Evolutionary conservation across 2,329 filamentous ascomycete genomes (phyloP).

Genomic region (Lasiodiplodia sp.): DNA sequence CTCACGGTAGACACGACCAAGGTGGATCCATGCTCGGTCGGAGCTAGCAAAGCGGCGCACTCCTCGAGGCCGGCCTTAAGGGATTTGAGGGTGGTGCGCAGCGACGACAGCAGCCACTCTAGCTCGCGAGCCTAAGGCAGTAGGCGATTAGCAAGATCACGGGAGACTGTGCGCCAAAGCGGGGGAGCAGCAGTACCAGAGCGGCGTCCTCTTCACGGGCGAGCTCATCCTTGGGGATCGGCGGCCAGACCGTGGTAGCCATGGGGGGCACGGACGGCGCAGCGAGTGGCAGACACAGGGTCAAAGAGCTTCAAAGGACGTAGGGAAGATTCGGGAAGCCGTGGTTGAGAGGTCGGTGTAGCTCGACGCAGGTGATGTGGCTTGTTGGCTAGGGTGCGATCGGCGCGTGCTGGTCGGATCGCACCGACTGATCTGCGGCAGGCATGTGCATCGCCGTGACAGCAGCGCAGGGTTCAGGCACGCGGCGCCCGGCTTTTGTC

Average conservation of each 20-base stretch:
- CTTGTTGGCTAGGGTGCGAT: constrained; percentile 21
- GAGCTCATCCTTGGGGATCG: constrained; percentile 60
- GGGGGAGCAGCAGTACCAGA: constrained; percentile 48
- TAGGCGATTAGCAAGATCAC: constrained; percentile 24
- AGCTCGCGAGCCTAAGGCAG: constrained; percentile 61
- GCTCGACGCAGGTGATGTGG: constrained; percentile 19
- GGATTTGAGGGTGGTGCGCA: constrained; percentile 67
- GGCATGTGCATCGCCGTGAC: constrained; percentile 17
- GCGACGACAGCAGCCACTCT: constrained; percentile 67
- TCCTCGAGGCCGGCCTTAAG: constrained; percentile 80
- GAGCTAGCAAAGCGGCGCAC: constrained; percentile 85
- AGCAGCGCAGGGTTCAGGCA: constrained; percentile 25
- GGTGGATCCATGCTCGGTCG: constrained; percentile 84
- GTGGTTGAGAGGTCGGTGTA: constrained; percentile 14
- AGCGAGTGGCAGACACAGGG: not conserved
- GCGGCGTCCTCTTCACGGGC: constrained; percentile 61
- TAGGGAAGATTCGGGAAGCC: not conserved
- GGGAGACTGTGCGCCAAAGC: constrained; percentile 1
- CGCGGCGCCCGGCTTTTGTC: not conserved
- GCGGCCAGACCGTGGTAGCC: constrained; percentile 69
- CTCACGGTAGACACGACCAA: constrained; percentile 86
- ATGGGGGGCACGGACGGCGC: constrained; percentile 47
- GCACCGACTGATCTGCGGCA: constrained; percentile 24
- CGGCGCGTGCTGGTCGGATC: constrained; percentile 9
- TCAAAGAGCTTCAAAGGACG: not conserved